Base-by-base conservation (phyloP, 1,284 basidiomycete genomes). In the Papiliotrema fonsecae region DNA sequence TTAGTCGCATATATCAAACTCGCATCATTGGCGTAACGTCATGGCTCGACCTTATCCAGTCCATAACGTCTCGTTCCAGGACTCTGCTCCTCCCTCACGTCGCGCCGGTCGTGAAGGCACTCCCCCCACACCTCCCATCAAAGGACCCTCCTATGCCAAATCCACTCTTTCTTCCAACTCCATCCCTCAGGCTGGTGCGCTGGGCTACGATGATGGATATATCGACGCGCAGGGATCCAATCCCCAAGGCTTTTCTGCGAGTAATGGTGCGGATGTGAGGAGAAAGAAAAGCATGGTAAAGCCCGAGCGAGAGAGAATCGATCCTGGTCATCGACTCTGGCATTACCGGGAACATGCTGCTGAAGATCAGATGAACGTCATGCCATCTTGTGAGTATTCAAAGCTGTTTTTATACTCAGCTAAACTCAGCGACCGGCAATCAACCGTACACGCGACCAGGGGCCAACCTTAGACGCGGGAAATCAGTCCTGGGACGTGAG, bases 221-320 rank as follows among this genome's bases (percentile, higher is more conserved):
- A 51, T 63, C 18, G 65, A 65, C 50, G 60, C 50, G 13, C 58
- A 51, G 4, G 31, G 47, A 2, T 47, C 47, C 22, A 55, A 62
- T 46, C 53, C 58, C 10, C 61, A 60, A 46, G 66, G 68, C 6
- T 72, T 69, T 38, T 65, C 65, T 1, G 51, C 54, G 9, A 51
- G 45, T 10, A 61, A 61, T 25, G 65, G 67, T 26, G 65, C 61
- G 11, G 71, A 73, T 69, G 73, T 87, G 39, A 75, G 77, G 50
- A 76, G 93, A 67, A 97, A 97, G 79, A 94, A 93, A 81, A 90
- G 86, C 66, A 81, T 98, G 41, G 89, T 97, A 47, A 79, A 83
- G 49, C 94, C 96, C 7, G 94, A 98, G 73, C 80, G 94, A 55
- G 94, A 97, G 77, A 88, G 94, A 77, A 90, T 97, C 64, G 93